A percentile compares a stretch with the other conserved stretches of the same genome.
Evolutionary conservation across 2,329 filamentous ascomycete species (phyloP).

Genomic region (Fusarium sp.): DNA sequence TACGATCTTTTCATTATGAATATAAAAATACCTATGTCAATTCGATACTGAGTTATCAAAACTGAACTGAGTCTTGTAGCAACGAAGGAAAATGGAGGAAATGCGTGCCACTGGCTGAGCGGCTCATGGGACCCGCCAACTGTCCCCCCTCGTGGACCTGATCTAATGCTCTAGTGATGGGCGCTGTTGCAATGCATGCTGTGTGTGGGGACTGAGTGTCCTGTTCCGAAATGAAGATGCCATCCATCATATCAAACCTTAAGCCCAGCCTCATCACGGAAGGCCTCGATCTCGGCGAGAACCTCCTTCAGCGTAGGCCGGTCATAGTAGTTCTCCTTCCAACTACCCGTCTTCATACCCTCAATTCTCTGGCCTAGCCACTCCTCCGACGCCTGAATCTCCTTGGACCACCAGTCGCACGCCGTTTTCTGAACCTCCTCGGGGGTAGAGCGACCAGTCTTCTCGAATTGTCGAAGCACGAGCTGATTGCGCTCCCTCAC

Average conservation of each 20-base stretch:
- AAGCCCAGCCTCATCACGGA: conserved; percentile 36
- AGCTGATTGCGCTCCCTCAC: conserved; percentile 56
- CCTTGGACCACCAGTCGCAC: conserved; percentile 57
- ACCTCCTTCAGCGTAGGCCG: conserved; percentile 59
- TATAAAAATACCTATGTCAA: conserved; percentile 10
- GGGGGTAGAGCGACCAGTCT: conserved; percentile 47
- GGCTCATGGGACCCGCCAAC: neutral
- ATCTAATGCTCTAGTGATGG: conserved; percentile 1
- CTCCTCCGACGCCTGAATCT: conserved; percentile 57
- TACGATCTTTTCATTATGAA: conserved; percentile 8
- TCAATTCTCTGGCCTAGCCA: conserved; percentile 55
- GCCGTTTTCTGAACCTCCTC: conserved; percentile 51
- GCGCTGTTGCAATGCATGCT: conserved; percentile 1
- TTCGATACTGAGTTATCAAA: neutral
- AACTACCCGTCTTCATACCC: conserved; percentile 52
- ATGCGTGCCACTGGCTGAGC: neutral
- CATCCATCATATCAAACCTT: conserved; percentile 16
- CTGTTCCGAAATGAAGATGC: neutral
- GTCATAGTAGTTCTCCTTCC: conserved; percentile 60
- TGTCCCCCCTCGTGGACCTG: conserved; percentile 2
- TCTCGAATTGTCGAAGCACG: conserved; percentile 51
- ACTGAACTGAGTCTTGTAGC: neutral
- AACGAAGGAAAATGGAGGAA: conserved; percentile 4
- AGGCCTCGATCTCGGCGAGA: conserved; percentile 44
- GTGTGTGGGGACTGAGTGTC: conserved; percentile 7